These are phyloP conservation scores for Gnomoniopsis smithogilvyi DNA, from an alignment of 2,329 filamentous ascomycete species.

Conservation along the genomic window DNA sequence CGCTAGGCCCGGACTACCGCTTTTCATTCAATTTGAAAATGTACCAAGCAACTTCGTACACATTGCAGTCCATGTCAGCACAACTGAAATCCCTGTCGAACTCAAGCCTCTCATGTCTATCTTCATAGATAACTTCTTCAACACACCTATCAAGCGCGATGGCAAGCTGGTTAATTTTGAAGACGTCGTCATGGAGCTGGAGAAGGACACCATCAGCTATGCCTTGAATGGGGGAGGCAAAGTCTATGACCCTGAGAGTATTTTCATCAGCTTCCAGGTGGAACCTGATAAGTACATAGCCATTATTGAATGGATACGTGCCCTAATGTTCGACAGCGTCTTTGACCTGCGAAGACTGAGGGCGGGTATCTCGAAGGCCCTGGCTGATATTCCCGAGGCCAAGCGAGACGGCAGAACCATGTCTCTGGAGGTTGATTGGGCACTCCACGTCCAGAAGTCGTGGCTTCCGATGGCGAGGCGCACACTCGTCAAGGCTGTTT, in stretches of 20 bases:
- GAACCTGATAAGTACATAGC: slow-evolving; percentile 84
- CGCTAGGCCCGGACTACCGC: slow-evolving; percentile 58
- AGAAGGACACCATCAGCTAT: slow-evolving; percentile 88
- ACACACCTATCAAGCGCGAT: slow-evolving; percentile 75
- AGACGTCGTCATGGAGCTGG: slow-evolving; percentile 84
- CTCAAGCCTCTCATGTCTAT: slow-evolving; percentile 80
- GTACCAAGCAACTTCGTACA: slow-evolving; percentile 92
- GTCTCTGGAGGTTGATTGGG: slow-evolving; percentile 65
- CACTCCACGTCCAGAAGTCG: slow-evolving; percentile 75
- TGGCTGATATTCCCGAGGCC: slow-evolving; percentile 86
- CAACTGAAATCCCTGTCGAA: slow-evolving; percentile 71
- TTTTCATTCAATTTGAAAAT: slow-evolving; percentile 97
- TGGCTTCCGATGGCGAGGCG: slow-evolving; percentile 75
- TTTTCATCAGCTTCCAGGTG: slow-evolving; percentile 78
- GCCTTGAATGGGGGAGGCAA: slow-evolving; percentile 64
- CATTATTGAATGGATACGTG: slow-evolving; percentile 78
- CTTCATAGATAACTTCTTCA: slow-evolving; percentile 92
- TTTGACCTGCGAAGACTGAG: slow-evolving; percentile 71
- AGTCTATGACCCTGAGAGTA: slow-evolving; percentile 76
- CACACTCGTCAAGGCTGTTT: slow-evolving; percentile 81
- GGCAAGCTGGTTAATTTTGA: slow-evolving; percentile 82
- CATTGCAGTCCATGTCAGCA: slow-evolving; percentile 77
- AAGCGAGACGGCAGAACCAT: slow-evolving; percentile 80
- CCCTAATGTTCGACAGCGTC: slow-evolving; percentile 82
- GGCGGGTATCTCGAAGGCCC: slow-evolving; percentile 70